A percentile compares a stretch with the other conserved stretches of the same genome.
phyloP scores from a whole-genome alignment of 2,329 filamentous ascomycete species.

The Fusarium floridanum region DNA sequence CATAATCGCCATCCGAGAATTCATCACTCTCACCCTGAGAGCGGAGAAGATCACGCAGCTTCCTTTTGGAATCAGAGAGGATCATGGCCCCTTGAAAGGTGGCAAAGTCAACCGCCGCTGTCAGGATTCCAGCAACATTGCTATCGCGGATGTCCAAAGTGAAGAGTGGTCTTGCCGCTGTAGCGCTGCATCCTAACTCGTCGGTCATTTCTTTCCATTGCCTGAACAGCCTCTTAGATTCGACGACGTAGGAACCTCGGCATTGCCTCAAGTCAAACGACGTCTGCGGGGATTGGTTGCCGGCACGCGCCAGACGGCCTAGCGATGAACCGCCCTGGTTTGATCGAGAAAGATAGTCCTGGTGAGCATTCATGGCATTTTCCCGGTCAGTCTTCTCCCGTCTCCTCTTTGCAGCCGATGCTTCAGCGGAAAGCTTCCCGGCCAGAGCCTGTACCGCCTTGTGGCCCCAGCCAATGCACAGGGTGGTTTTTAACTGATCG shows the following conservation, averaged over 20 bases:
- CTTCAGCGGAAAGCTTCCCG: background rate
- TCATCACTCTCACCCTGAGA: background rate
- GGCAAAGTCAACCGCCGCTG: background rate
- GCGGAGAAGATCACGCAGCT: background rate
- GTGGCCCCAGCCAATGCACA: background rate
- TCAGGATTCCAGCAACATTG: background rate
- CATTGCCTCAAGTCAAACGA: background rate
- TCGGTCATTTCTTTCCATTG: background rate
- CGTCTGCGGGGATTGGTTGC: background rate
- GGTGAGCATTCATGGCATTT: background rate
- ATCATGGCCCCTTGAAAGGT: background rate
- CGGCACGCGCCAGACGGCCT: background rate
- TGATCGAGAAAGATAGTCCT: background rate
- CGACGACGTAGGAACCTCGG: background rate
- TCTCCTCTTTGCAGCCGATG: background rate
- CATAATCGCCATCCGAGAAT: background rate
- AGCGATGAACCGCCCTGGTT: background rate
- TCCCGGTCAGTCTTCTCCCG: background rate
- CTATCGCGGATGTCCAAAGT: background rate
- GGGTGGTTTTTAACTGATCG: background rate
- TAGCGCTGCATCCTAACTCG: background rate
- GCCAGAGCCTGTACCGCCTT: background rate
- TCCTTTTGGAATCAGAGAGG: conserved; percentile 1
- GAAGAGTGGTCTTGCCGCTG: background rate
- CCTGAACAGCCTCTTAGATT: background rate